A percentile compares a stretch with the other conserved stretches of the same genome.
Evolutionary conservation across 352 stramenopile species (phyloP).

Genomic region (Globisporangium spinosum): DNA sequence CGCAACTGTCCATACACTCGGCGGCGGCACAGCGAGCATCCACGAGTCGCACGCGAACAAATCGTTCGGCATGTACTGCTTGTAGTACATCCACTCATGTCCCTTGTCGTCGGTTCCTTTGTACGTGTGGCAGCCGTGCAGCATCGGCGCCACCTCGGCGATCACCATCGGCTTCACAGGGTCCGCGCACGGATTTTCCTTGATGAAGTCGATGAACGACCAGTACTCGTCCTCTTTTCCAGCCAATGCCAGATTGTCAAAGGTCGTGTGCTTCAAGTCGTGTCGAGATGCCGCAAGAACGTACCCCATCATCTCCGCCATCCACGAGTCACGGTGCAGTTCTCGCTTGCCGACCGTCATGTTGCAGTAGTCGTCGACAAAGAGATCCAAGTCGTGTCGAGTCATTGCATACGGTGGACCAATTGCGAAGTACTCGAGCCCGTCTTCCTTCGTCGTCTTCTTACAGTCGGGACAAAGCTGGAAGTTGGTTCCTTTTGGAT

Average conservation of each 20-base stretch:
- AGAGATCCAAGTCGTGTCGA: conserved; percentile 37
- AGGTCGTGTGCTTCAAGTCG: conserved; percentile 59
- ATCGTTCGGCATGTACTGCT: conserved; percentile 58
- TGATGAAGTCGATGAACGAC: conserved; percentile 51
- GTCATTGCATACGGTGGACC: conserved; percentile 62
- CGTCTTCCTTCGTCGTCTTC: conserved; percentile 36
- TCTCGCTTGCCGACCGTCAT: conserved; percentile 48
- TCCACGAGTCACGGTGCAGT: conserved; percentile 33
- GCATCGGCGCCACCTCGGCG: conserved; percentile 40
- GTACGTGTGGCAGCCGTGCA: conserved; percentile 47
- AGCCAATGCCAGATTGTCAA: conserved; percentile 68
- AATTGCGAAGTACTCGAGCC: conserved; percentile 46
- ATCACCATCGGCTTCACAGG: conserved; percentile 37
- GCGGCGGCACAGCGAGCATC: conserved; percentile 54
- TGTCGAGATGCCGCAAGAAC: conserved; percentile 57
- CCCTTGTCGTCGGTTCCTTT: conserved; percentile 38
- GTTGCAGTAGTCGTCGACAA: conserved; percentile 69
- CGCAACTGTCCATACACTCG: conserved; percentile 57
- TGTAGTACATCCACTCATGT: conserved; percentile 63
- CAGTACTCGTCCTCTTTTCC: conserved; percentile 60
- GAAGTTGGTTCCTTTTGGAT: conserved; percentile 23
- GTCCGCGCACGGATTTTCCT: conserved; percentile 57
- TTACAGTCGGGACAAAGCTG: conserved; percentile 53
- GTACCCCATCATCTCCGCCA: conserved; percentile 62
- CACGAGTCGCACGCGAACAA: conserved; percentile 78